Evolutionary conservation across 371 early-diverging fungal species (phyloP).

Genomic region (Conidiobolus incongruus): DNA sequence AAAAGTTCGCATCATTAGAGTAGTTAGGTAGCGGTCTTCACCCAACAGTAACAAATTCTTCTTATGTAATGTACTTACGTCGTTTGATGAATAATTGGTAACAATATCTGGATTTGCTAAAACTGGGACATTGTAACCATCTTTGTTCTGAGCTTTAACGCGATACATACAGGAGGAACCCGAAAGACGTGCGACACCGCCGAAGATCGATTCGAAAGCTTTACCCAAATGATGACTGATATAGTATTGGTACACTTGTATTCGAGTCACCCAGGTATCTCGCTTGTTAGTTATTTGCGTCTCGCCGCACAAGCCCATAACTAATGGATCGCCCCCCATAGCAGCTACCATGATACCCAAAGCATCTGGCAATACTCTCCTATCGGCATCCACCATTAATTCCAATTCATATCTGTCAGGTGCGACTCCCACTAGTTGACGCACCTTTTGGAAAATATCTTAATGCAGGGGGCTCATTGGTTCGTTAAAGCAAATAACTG

Average conservation of each 20-base stretch:
- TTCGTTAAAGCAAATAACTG: constrained; percentile 73
- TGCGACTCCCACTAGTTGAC: constrained; percentile 48
- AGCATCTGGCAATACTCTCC: constrained; percentile 44
- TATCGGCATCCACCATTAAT: constrained; percentile 73
- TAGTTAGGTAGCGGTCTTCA: constrained; percentile 97
- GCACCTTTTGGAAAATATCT: constrained; percentile 80
- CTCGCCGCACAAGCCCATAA: constrained; percentile 70
- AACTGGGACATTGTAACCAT: constrained; percentile 63
- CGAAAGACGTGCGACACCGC: constrained; percentile 85
- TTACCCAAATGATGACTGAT: constrained; percentile 85
- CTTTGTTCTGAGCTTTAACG: constrained; percentile 34
- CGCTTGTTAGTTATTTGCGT: constrained; percentile 59
- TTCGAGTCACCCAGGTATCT: constrained; percentile 65
- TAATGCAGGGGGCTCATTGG: constrained; percentile 85
- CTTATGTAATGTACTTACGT: constrained; percentile 91
- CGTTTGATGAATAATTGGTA: constrained; percentile 76
- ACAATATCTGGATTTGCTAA: constrained; percentile 80
- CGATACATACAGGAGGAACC: constrained; percentile 94
- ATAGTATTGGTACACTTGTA: constrained; percentile 82
- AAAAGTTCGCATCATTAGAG: constrained; percentile 91
- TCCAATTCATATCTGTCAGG: constrained; percentile 69
- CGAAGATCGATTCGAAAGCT: constrained; percentile 84
- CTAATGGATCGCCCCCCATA: constrained; percentile 48
- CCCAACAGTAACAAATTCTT: constrained; percentile 96
- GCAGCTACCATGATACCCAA: constrained; percentile 44